phyloP scores from a whole-genome alignment of 2,329 filamentous ascomycete genomes.

The Pestalotiopsis sp. region DNA sequence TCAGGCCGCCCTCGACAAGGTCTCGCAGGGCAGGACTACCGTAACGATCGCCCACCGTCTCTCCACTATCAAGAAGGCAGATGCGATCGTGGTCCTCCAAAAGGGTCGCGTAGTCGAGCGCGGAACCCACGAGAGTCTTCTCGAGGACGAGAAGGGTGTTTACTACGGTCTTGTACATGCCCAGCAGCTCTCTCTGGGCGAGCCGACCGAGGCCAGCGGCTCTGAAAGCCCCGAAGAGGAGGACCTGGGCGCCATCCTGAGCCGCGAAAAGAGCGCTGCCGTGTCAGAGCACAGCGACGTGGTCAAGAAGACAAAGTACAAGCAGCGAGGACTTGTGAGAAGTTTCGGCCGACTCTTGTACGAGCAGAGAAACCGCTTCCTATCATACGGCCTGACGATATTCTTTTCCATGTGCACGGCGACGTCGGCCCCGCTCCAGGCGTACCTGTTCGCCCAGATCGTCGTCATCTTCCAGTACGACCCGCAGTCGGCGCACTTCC shows the following conservation, averaged over 20 bases:
- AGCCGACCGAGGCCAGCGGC: slow-evolving; percentile 40
- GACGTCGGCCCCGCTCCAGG: slow-evolving; percentile 52
- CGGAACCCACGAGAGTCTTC: slow-evolving; percentile 74
- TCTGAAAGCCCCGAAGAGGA: slow-evolving; percentile 40
- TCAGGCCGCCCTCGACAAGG: slow-evolving; percentile 64
- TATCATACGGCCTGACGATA: slow-evolving; percentile 52
- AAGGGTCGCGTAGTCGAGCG: slow-evolving; percentile 72
- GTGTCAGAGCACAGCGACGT: slow-evolving; percentile 32
- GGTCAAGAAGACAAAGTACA: slow-evolving; percentile 32
- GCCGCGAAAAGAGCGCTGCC: slow-evolving; percentile 49
- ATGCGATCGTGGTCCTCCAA: slow-evolving; percentile 77
- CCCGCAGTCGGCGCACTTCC: slow-evolving; percentile 31
- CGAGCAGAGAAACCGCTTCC: slow-evolving; percentile 57
- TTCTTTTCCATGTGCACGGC: slow-evolving; percentile 46
- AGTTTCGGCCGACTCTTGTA: slow-evolving; percentile 60
- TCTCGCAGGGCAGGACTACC: slow-evolving; percentile 66
- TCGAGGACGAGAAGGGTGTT: slow-evolving; percentile 60
- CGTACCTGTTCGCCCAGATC: slow-evolving; percentile 57
- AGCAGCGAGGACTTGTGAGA: slow-evolving; percentile 43
- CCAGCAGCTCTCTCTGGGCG: slow-evolving; percentile 60
- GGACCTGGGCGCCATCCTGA: slow-evolving; percentile 40
- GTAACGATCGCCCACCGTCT: slow-evolving; percentile 76
- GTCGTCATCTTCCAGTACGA: slow-evolving; percentile 51
- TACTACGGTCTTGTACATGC: slow-evolving; percentile 71
- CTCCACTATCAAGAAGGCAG: slow-evolving; percentile 76